Evolutionary conservation across 257 asterid genomes (phyloP).

Genomic region (Verbena officinalis): DNA sequence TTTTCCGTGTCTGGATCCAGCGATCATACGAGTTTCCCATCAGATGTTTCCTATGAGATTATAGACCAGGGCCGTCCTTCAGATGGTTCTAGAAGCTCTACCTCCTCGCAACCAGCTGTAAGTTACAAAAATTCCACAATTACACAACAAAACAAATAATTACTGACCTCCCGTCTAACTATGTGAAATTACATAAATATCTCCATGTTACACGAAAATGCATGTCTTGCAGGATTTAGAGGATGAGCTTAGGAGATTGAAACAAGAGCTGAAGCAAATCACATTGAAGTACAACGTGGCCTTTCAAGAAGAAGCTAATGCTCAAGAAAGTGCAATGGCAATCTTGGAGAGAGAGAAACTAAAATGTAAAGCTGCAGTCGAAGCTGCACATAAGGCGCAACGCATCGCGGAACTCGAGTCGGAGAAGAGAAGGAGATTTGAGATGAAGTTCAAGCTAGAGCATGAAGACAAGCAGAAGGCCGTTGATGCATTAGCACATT

Average conservation of each 20-base stretch:
- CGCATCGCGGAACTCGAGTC: constrained; percentile 73
- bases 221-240: constrained; percentile 55
- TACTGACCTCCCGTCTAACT: no score
- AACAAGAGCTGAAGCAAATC: constrained; percentile 63
- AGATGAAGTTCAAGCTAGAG: constrained; percentile 53
- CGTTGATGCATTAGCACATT: constrained; percentile 47
- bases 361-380: constrained; percentile 74
- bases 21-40: constrained; percentile 35
- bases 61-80: constrained; percentile 37
- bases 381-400: constrained; percentile 74
- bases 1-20: constrained; percentile 37
- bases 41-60: constrained; percentile 45
- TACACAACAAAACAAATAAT: neutral
- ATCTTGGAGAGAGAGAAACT: constrained; percentile 67
- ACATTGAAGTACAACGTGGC: constrained; percentile 60
- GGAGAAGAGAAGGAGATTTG: constrained; percentile 61
- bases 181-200: no score
- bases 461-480: constrained; percentile 70
- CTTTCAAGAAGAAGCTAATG: constrained; percentile 50
- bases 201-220: neutral
- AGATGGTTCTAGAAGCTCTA: constrained; percentile 34
- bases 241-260: constrained; percentile 70
- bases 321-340: constrained; percentile 57
- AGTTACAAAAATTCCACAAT: constrained; percentile 15
- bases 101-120: constrained; percentile 46